Evolutionary conservation across 2,329 filamentous ascomycete species (phyloP).

Genomic region (Ambrosiella xylebori): DNA sequence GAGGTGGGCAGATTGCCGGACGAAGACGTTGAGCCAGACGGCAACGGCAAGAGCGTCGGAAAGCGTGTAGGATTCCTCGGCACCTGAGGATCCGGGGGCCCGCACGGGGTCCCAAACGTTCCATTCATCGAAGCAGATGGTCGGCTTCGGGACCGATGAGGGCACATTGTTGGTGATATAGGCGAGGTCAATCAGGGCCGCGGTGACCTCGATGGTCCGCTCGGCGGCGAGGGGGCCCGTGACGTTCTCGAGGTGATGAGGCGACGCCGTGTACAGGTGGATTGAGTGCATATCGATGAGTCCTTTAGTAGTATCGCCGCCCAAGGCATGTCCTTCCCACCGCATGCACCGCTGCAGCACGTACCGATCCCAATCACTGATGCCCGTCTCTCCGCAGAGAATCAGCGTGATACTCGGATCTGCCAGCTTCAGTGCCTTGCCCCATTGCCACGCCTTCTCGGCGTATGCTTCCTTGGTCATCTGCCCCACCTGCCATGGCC

Average conservation of each 20-base stretch:
- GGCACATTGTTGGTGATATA: slow-evolving; percentile 50
- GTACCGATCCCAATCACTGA: slow-evolving; percentile 54
- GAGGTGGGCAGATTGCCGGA: slow-evolving; percentile 51
- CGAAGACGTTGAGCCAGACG: slow-evolving; percentile 59
- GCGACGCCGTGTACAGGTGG: slow-evolving; percentile 55
- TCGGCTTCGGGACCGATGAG: slow-evolving; percentile 40
- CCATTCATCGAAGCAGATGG: slow-evolving; percentile 74
- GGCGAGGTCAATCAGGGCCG: slow-evolving; percentile 53
- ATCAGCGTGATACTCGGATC: slow-evolving; percentile 54
- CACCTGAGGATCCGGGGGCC: slow-evolving; percentile 53
- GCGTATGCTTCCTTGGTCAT: slow-evolving; percentile 54
- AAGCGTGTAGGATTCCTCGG: slow-evolving; percentile 55
- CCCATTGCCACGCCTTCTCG: slow-evolving; percentile 52
- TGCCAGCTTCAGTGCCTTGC: slow-evolving; percentile 52
- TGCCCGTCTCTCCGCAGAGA: slow-evolving; percentile 56
- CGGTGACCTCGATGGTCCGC: slow-evolving; percentile 54
- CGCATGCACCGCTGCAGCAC: slow-evolving; percentile 51
- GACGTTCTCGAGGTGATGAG: slow-evolving; percentile 27
- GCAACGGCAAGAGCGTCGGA: slow-evolving; percentile 61
- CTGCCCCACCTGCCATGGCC: slow-evolving; percentile 49
- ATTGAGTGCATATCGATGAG: slow-evolving; percentile 69
- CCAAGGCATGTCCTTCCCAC: slow-evolving; percentile 20
- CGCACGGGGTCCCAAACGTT: slow-evolving; percentile 65
- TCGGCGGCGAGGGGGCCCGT: slow-evolving; percentile 50
- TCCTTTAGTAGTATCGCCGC: slow-evolving; percentile 19